Percentiles rank a stretch among this genome's conserved stretches.
phyloP scores from a whole-genome alignment of 2,329 filamentous ascomycete genomes.

The Helminthosporium solani region DNA sequence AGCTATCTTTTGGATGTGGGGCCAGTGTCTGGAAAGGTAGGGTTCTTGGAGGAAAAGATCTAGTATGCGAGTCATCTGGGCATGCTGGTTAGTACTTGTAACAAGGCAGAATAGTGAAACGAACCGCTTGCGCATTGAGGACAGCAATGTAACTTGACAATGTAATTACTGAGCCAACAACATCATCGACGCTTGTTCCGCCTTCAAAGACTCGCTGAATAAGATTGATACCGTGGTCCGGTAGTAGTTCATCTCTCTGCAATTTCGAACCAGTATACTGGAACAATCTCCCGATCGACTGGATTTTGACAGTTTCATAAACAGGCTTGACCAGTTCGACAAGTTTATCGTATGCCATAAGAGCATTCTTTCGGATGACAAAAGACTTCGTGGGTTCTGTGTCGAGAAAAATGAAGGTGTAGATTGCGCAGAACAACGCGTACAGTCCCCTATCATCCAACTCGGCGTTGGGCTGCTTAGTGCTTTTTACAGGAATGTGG shows the following conservation, averaged over 20 bases:
- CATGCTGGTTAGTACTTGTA: background rate
- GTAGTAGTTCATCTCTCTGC: conserved; percentile 2
- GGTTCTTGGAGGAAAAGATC: conserved; percentile 13
- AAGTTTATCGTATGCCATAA: conserved; percentile 6
- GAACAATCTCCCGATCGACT: conserved; percentile 1
- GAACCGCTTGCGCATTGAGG: conserved; percentile 8
- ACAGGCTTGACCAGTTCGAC: conserved; percentile 1
- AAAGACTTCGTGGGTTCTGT: conserved; percentile 24
- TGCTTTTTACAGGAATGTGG: conserved; percentile 25
- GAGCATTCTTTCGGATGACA: conserved; percentile 7
- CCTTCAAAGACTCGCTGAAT: conserved; percentile 9
- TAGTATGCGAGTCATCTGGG: conserved; percentile 10
- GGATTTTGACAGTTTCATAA: conserved; percentile 5
- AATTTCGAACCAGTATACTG: conserved; percentile 1
- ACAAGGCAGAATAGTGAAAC: background rate
- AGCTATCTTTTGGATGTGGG: conserved; percentile 8
- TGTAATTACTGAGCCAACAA: conserved; percentile 7
- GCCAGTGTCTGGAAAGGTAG: conserved; percentile 11
- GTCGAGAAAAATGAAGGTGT: conserved; percentile 33
- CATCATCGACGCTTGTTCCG: conserved; percentile 12
- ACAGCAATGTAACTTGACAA: conserved; percentile 5
- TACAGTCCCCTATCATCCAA: conserved; percentile 27
- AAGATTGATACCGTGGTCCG: conserved; percentile 5
- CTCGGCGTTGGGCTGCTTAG: conserved; percentile 15
- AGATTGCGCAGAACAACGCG: conserved; percentile 25